Base-by-base conservation (phyloP, 2,329 filamentous ascomycete genomes). In the Diaporthe ampelina region DNA sequence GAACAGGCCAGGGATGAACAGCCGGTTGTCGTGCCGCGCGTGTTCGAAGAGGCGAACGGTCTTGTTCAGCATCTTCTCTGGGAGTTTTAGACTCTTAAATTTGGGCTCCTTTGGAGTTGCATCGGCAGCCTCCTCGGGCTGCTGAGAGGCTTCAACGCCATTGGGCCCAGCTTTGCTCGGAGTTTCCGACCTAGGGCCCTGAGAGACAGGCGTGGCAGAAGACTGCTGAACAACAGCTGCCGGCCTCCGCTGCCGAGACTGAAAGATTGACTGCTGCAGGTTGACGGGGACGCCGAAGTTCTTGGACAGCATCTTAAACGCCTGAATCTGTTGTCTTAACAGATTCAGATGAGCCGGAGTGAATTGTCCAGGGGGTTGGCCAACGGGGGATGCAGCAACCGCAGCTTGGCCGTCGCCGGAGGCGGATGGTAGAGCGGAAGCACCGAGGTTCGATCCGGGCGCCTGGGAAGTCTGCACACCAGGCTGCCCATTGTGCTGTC, bases 231-330 rank as follows among this genome's bases (percentile, higher is more conserved):
- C 80, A n/a, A 84, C 84, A 19, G 90, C 86, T 35, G 91, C 86
- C 71, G 89, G 85, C 78, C 93, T 91, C 78, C 92, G 92, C 77
- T 92, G 90, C 65, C 93, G 91, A 74, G 93, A 91, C 58, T 93
- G 89, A 81, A 95, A 97, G 50, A 98, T 92, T 65, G 94, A 91
- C 80, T 96, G 94, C 81, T 97, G 95, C 77, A 98, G 90, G 76
- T 91, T 89, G 40, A 90, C 84, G 0, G 96, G 95, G 4, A 98
- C 91, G 0, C 95, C 93, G 19, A 93, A 88, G 78, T 98, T 98
- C 83, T 97, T 97, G 7, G 94, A 93, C 5, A 99, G 88, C 77
- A 95, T 89, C 84, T 97, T 97, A 85, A 98, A 98, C 0, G 96
- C 95, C 78, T 93, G 89, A 68, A 98, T 98, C 82, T 99, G 97